Percentiles rank a stretch among this genome's conserved stretches.
These are phyloP conservation scores for Strobilomyces confusus DNA, from an alignment of 768 basidiomycete genomes.

Conservation along the genomic window DNA sequence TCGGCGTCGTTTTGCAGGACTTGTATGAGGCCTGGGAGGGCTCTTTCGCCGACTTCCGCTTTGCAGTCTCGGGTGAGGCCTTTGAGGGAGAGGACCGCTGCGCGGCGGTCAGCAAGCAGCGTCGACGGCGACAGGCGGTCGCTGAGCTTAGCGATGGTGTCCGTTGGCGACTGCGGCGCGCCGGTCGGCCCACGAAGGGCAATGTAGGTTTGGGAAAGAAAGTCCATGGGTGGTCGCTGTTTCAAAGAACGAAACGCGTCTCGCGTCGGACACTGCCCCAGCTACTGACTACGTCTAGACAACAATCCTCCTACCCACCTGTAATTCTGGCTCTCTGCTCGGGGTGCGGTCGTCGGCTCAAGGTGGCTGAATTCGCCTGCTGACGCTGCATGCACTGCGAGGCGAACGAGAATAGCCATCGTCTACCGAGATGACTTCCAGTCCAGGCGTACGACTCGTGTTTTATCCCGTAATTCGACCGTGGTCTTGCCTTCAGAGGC, in stretches of 20 bases:
- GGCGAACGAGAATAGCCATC: not conserved
- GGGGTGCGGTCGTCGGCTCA: too few species aligned
- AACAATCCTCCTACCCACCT: too few species aligned
- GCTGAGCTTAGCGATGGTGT: slow-evolving; percentile 84
- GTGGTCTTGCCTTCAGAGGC: not conserved
- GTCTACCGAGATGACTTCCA: not conserved
- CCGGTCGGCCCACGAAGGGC: slow-evolving; percentile 82
- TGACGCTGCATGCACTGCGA: not conserved
- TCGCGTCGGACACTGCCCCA: too few species aligned
- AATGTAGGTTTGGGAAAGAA: slow-evolving; percentile 80
- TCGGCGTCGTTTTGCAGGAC: slow-evolving; percentile 85
- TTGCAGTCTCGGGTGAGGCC: slow-evolving; percentile 90
- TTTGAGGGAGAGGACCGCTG: slow-evolving; percentile 90
- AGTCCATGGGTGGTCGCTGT: slow-evolving; percentile 57
- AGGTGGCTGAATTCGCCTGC: too few species aligned
- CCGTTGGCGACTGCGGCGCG: slow-evolving; percentile 75
- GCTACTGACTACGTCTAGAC: too few species aligned
- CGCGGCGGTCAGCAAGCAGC: slow-evolving; percentile 85
- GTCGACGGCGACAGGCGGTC: slow-evolving; percentile 90
- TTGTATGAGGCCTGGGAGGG: slow-evolving; percentile 73
- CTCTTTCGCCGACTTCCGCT: slow-evolving; percentile 77
- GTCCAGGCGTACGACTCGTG: not conserved
- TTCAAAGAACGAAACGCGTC: not conserved
- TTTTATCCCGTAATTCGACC: not conserved
- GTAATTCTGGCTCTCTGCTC: too few species aligned